Base-by-base conservation (phyloP, 1,139 yeast species). In the Saccharomyces uvarum region DNA sequence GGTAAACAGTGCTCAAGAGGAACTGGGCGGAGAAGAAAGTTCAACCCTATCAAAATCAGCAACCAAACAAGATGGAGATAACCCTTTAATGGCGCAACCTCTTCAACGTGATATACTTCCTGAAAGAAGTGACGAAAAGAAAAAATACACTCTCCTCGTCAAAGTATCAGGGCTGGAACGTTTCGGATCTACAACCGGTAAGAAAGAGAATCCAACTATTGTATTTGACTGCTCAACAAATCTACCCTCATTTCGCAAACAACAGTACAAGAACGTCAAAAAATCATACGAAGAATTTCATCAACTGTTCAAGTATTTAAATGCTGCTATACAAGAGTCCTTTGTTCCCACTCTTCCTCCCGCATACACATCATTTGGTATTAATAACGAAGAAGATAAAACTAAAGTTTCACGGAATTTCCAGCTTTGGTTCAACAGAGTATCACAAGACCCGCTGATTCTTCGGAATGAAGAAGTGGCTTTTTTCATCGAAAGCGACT, bases 311-410 rank as follows among this genome's bases (percentile, higher is more conserved):
- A 84, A 83, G 63, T 93, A 86, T 67, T 75, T 91, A 61, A 81
- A 83, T 56, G 82, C 85, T 24, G 87, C 95, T 46, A 86, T 89
- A 63, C 84, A 95, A 33, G 99, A 93, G 70, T 91, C 95, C 57
- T 90, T 93, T 72, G 93, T 95, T 3, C 98, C 99, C 0, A 84
- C 95, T 1, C 75, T 93, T 44, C 97, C 98, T 0, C 75, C 78
- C 46, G 76, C 93, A 0, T 76, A 75, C 4, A 86, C 96, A 0
- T 79, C 93, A 14, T 91, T 84, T 64, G 96, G 96, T 5, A 75
- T 83, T 13, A 89, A 88, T 53, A 88, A 93, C 29, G 89, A 87
- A 49, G 97, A 91, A 59, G 96, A 89, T 63, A 78, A 76, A 54
- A 75, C 77, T 53, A 81, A 82, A 54, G 76, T 88, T 53, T 73